A percentile compares a stretch with the other conserved stretches of the same genome.
These are phyloP conservation scores for Patellifolia procumbens DNA, from an alignment of 179 eudicot genomes.

Conservation along the genomic window DNA sequence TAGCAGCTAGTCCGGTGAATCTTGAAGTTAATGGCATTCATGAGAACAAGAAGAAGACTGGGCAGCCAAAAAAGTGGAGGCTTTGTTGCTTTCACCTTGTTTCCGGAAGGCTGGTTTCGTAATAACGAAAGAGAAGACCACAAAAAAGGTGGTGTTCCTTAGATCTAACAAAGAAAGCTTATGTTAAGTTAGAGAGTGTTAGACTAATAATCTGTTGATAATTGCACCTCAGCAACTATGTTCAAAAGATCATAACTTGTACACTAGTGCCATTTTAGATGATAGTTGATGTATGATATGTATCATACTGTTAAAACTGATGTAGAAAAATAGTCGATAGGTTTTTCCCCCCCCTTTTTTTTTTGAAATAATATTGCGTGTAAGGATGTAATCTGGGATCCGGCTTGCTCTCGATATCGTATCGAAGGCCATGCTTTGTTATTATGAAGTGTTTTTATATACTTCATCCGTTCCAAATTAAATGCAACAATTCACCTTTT, in stretches of 20 bases:
- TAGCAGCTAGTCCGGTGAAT: conserved; percentile 17
- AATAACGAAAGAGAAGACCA: neutral
- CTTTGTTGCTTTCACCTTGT: conserved; percentile 52
- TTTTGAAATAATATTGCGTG: neutral
- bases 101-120: conserved; percentile 39
- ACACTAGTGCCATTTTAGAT: conserved; percentile 8
- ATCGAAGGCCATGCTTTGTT: neutral
- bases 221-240: neutral
- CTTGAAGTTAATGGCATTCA: conserved; percentile 22
- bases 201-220: neutral
- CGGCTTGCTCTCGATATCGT: neutral
- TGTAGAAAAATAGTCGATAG: neutral
- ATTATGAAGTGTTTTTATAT: no score
- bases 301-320: neutral
- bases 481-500: no score
- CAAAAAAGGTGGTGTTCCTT: neutral
- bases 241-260: neutral
- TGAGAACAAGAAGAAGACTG: conserved; percentile 33
- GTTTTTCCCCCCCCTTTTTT: neutral
- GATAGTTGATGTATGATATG: conserved; percentile 6
- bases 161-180: neutral
- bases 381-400: neutral
- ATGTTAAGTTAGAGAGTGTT: neutral
- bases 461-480: no score
- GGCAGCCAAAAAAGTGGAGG: conserved; percentile 42